Evolutionary conservation across 2,329 filamentous ascomycete genomes (phyloP).

Genomic region (Trichoderma oligosporum): DNA sequence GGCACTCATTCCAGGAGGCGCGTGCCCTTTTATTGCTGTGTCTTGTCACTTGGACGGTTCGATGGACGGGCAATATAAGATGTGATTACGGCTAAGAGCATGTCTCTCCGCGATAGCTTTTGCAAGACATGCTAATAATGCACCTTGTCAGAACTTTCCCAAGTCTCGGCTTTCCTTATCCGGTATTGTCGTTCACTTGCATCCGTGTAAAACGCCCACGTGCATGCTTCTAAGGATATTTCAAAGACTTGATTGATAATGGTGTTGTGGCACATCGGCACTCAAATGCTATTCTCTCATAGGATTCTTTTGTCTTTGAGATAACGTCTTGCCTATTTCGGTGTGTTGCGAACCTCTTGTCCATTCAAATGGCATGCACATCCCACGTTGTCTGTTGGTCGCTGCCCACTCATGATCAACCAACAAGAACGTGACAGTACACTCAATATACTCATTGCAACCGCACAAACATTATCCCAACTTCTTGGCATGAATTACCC

Average conservation of each 20-base stretch:
- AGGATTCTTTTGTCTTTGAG: background rate
- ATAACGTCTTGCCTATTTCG: slow-evolving; percentile 4
- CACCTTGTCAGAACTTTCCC: background rate
- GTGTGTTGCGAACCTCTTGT: background rate
- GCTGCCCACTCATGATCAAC: slow-evolving; percentile 13
- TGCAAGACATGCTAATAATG: background rate
- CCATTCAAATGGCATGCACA: slow-evolving; percentile 18
- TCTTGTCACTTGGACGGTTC: background rate
- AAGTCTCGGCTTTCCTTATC: background rate
- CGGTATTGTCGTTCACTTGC: background rate
- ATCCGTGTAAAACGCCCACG: background rate
- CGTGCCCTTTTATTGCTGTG: background rate
- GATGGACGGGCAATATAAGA: background rate
- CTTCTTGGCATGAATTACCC: background rate
- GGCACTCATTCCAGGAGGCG: background rate
- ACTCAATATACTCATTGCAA: slow-evolving; percentile 6
- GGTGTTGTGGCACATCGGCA: slow-evolving; percentile 9
- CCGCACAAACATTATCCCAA: background rate
- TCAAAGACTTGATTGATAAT: background rate
- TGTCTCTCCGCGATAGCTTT: no score
- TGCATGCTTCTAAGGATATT: background rate
- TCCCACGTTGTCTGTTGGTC: slow-evolving; percentile 19
- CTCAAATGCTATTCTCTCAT: background rate
- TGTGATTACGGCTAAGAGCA: background rate
- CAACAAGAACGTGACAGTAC: slow-evolving; percentile 14